A percentile compares a stretch with the other conserved stretches of the same genome.
These are phyloP conservation scores for Croton setiger DNA, from an alignment of 441 rosid species.

Conservation along the genomic window DNA sequence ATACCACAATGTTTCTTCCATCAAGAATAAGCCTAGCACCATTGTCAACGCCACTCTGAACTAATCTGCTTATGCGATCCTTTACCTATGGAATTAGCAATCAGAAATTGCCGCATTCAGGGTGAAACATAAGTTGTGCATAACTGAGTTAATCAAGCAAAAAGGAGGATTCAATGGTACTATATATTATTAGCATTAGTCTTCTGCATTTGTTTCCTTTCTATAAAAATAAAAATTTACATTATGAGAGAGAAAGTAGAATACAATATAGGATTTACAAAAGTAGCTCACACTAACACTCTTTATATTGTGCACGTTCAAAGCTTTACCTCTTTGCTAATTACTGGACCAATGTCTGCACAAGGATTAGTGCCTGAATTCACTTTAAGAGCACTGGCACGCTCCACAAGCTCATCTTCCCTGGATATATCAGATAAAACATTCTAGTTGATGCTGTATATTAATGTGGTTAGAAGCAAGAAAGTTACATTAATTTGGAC, in stretches of 20 bases:
- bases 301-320: neutral
- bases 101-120: constrained; percentile 3
- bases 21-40: constrained; percentile 83
- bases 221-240: neutral
- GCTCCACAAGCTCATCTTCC: constrained; percentile 43
- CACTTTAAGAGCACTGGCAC: constrained; percentile 49
- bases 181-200: neutral
- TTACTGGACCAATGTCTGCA: constrained; percentile 43
- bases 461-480: neutral
- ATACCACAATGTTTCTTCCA: constrained; percentile 77
- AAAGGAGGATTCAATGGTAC: neutral
- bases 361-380: constrained; percentile 50
- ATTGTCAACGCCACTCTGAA: constrained; percentile 67
- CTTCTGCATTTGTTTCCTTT: neutral
- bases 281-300: constrained; percentile 1
- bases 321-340: constrained; percentile 37
- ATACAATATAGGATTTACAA: neutral
- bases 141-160: constrained; percentile 3
- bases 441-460: constrained; percentile 2
- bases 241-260: neutral
- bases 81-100: constrained; percentile 54
- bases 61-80: constrained; percentile 62
- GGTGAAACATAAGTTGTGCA: neutral
- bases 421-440: constrained; percentile 23
- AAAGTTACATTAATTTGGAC: neutral